phyloP scores from a whole-genome alignment of 2,329 filamentous ascomycete genomes.

The Aspergillus sp. region DNA sequence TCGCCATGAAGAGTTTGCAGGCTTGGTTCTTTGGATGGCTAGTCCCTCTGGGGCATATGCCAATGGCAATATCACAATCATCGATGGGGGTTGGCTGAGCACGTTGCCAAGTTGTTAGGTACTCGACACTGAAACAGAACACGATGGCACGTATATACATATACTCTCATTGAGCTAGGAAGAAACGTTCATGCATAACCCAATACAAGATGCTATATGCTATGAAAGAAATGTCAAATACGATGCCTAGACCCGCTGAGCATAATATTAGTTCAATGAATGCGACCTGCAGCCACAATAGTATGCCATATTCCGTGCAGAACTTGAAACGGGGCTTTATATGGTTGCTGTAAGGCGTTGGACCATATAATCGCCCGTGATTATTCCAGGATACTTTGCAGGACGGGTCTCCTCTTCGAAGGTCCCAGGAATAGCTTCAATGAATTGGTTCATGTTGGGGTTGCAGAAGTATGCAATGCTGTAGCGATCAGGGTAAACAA shows the following conservation, averaged over 20 bases:
- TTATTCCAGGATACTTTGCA: constrained; percentile 75
- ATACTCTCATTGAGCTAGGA: neutral
- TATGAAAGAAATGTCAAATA: no score
- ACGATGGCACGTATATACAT: neutral
- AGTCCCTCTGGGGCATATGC: constrained; percentile 66
- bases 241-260: no score
- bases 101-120: constrained; percentile 57
- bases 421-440: constrained; percentile 80
- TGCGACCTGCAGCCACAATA: no score
- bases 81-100: constrained; percentile 64
- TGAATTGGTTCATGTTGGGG: constrained; percentile 73
- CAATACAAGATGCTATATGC: neutral
- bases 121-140: neutral
- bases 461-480: constrained; percentile 94
- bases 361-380: constrained; percentile 78
- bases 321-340: constrained; percentile 8
- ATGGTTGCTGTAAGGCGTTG: constrained; percentile 77
- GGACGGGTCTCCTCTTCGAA: constrained; percentile 58
- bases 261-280: no score
- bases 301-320: no score
- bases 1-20: constrained; percentile 64
- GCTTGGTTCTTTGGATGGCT: constrained; percentile 66
- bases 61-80: constrained; percentile 64
- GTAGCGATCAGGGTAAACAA: constrained; percentile 72
- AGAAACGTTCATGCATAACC: neutral